Evolutionary conservation across 2,329 filamentous ascomycete species (phyloP).

Genomic region (Fusarium bulbicola): DNA sequence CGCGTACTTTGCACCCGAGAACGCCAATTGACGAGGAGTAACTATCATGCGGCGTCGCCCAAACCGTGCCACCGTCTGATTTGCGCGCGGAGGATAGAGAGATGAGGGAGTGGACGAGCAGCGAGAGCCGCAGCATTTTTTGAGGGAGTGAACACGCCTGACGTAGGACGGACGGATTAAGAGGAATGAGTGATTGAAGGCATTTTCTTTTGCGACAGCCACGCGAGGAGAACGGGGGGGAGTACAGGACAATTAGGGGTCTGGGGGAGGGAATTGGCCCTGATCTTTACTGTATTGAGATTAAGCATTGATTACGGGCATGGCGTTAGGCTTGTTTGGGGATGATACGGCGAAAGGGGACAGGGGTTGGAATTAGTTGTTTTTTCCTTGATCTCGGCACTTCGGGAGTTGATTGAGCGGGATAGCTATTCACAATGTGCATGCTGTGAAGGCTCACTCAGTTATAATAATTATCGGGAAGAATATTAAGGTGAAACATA

Average conservation of each 20-base stretch:
- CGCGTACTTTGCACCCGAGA: slow-evolving; percentile 62
- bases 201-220: slow-evolving; percentile 34
- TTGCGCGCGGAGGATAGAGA: slow-evolving; percentile 5
- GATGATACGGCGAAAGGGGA: slow-evolving; percentile 23
- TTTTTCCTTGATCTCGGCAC: background rate
- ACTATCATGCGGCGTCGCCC: slow-evolving; percentile 63
- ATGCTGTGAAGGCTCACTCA: fast-evolving
- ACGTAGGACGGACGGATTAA: background rate
- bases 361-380: slow-evolving; percentile 5
- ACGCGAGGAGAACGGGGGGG: slow-evolving; percentile 4
- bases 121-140: slow-evolving; percentile 18
- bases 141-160: slow-evolving; percentile 4
- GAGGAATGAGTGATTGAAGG: slow-evolving; percentile 26
- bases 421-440: background rate
- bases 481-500: fast-evolving
- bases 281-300: slow-evolving; percentile 1
- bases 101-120: slow-evolving; percentile 21
- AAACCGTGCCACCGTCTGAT: slow-evolving; percentile 37
- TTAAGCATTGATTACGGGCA: background rate
- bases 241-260: slow-evolving; percentile 13
- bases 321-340: slow-evolving; percentile 10
- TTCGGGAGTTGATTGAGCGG: background rate
- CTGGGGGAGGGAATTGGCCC: background rate
- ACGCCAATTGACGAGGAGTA: slow-evolving; percentile 68
- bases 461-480: fast-evolving